Conservation (phyloP, 768 basidiomycete genomes). For the Serendipita sp. region DNA sequence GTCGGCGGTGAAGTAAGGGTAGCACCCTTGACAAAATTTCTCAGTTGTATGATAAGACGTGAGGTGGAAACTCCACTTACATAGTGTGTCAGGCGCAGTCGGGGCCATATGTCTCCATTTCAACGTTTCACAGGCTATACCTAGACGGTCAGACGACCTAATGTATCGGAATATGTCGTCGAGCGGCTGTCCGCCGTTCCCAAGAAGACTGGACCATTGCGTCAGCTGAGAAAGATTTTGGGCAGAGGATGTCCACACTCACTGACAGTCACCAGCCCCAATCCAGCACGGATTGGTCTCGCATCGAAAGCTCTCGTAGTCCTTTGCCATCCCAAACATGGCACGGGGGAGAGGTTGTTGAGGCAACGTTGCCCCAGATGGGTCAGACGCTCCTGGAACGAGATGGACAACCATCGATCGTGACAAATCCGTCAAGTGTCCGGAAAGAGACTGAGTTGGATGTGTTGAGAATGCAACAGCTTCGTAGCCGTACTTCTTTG, state of each 20-base stretch:
- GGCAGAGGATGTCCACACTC: slow-evolving; percentile 14
- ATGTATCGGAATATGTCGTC: slow-evolving; percentile 95
- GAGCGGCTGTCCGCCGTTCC: slow-evolving; percentile 83
- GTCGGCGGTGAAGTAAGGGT: slow-evolving; percentile 74
- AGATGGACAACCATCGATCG: slow-evolving; percentile 71
- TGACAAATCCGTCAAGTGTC: slow-evolving; percentile 57
- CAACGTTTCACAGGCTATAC: slow-evolving; percentile 61
- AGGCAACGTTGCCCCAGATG: slow-evolving; percentile 74
- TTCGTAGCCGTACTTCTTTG: slow-evolving; percentile 47
- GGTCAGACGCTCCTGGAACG: slow-evolving; percentile 76
- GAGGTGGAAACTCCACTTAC: slow-evolving; percentile 16
- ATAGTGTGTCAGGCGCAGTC: slow-evolving; percentile 94
- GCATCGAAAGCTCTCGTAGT: slow-evolving; percentile 46
- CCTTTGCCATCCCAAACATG: slow-evolving; percentile 58
- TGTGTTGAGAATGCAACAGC: slow-evolving; percentile 50
- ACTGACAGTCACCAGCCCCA: slow-evolving; percentile 35
- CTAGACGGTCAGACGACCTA: slow-evolving; percentile 49
- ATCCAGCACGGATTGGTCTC: slow-evolving; percentile 88
- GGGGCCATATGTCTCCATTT: slow-evolving; percentile 96
- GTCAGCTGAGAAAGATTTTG: background rate
- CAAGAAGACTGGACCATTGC: slow-evolving; percentile 37
- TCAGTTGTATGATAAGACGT: background rate
- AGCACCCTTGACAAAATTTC: slow-evolving; percentile 43
- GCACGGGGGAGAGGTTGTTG: slow-evolving; percentile 86
- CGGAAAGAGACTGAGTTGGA: slow-evolving; percentile 53